A percentile compares a stretch with the other conserved stretches of the same genome.
Evolutionary conservation across 1,139 yeast species (phyloP).

Genomic region (Candida pseudoviswanathii): DNA sequence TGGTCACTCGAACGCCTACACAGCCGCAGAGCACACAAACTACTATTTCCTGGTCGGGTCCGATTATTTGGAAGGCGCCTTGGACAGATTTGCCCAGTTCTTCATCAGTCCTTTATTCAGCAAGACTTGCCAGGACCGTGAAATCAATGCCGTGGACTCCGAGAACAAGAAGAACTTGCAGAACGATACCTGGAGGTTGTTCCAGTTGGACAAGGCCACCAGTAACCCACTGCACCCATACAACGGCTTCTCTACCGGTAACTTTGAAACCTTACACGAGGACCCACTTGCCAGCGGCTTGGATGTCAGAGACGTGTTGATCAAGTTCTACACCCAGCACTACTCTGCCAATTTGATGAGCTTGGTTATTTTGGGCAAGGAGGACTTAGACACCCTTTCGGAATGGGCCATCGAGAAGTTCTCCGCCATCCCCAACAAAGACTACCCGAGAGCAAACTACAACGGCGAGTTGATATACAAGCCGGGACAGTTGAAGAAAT

Average conservation of each 20-base stretch:
- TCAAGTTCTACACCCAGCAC: conserved; percentile 60
- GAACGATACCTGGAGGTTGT: conserved; percentile 84
- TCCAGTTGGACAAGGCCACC: conserved; percentile 77
- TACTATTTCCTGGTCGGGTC: conserved; percentile 85
- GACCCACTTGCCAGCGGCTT: conserved; percentile 51
- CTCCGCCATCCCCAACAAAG: conserved; percentile 58
- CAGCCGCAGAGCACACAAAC: conserved; percentile 87
- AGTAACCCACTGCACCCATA: conserved; percentile 75
- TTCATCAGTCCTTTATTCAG: conserved; percentile 85
- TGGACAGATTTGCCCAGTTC: conserved; percentile 91
- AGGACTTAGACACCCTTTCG: conserved; percentile 69
- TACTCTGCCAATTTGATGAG: conserved; percentile 85
- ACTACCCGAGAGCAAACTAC: conserved; percentile 54
- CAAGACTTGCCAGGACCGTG: conserved; percentile 83
- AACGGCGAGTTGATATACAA: conserved; percentile 31
- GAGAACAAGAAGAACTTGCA: conserved; percentile 94
- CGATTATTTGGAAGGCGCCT: conserved; percentile 78
- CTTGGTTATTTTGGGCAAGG: conserved; percentile 81
- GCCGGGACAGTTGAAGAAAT: conserved; percentile 50
- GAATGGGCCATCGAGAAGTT: conserved; percentile 73
- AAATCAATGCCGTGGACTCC: conserved; percentile 91
- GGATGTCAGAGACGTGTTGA: conserved; percentile 65
- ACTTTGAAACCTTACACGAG: conserved; percentile 59
- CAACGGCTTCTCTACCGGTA: conserved; percentile 78
- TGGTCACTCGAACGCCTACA: conserved; percentile 77